Base-by-base conservation (phyloP, 352 stramenopile genomes). In the Phytopythium mirpurense region DNA sequence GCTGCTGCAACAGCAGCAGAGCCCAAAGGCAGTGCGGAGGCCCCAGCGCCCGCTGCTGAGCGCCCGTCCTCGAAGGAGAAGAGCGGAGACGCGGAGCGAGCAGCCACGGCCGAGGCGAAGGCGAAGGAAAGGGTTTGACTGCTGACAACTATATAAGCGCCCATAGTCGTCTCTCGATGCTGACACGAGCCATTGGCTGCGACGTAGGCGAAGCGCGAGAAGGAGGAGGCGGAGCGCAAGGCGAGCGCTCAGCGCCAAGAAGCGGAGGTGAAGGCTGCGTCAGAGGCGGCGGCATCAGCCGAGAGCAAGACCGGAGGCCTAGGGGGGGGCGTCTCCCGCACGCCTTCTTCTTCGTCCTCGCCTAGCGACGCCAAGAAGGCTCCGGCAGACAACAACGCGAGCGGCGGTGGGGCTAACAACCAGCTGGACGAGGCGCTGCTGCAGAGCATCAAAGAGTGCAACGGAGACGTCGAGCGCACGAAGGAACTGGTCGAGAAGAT, bases 401-500 rank as follows among this genome's bases (percentile, higher is more conserved):
- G 10, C 19, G 3, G 40, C 21, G 18, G 44, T 24, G 47, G 54
- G 11, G 53, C 63, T 52, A 65, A 68, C 34, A 63, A 65, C 41
- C 41, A 53, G 29, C 8, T 73, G 12, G 68, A 85, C 44, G 72
- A 85, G 35, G 61, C 68, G 5, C 58, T 87, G 29, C 42, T 70
- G 24, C 69, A 78, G 52, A 76, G 79, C 51, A 81, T 90, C 35
- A 62, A 67, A 12, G 78, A 87, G 37, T 90, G 80, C 60, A 91
- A 90, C 32, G 73, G 71, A 2, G 83, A 91, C 52, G 72, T 90
- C 54, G 79, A 90, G 56, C 70, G 68, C 41, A 90, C 79, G 10
- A 90, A 92, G 58, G 79, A 80, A 0, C 53, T 88, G 41, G 56
- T 92, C 15, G 81, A 92, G 57, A 85, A 87, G 52, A 65, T 95